These are phyloP conservation scores for Arabis hirsuta DNA, from an alignment of 345 rosid genomes.

Conservation along the genomic window DNA sequence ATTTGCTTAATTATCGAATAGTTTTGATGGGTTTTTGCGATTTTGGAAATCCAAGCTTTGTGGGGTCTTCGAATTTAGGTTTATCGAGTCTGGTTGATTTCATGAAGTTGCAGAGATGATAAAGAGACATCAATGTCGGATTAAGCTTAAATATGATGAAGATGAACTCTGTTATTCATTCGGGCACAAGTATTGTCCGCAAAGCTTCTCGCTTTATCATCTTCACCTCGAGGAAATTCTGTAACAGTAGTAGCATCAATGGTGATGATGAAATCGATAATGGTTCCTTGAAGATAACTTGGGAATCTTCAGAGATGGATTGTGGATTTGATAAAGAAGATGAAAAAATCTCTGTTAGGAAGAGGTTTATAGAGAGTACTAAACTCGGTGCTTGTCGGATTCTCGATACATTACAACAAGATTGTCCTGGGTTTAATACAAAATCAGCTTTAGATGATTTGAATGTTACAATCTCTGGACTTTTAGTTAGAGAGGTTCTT, in stretches of 20 bases:
- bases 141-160: constrained; percentile 39
- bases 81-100: constrained; percentile 3
- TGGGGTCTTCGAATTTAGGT: constrained; percentile 4
- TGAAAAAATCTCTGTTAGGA: constrained; percentile 39
- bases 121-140: constrained; percentile 32
- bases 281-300: constrained; percentile 57
- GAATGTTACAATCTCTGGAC: constrained; percentile 63
- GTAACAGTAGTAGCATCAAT: constrained; percentile 42
- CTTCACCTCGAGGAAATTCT: constrained; percentile 49
- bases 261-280: constrained; percentile 42
- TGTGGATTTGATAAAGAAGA: constrained; percentile 41
- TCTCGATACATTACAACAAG: constrained; percentile 68
- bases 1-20: neutral
- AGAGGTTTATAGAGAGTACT: constrained; percentile 46
- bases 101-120: constrained; percentile 41
- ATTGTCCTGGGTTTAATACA: constrained; percentile 74
- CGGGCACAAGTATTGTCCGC: constrained; percentile 44
- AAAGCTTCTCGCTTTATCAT: constrained; percentile 43
- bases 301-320: constrained; percentile 48
- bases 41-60: neutral
- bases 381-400: constrained; percentile 56
- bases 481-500: constrained; percentile 84
- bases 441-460: constrained; percentile 61
- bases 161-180: constrained; percentile 50
- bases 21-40: constrained; percentile 31